Evolutionary conservation across 129 eudicot species (phyloP).

Genomic region (Flaveria sonorensis): DNA sequence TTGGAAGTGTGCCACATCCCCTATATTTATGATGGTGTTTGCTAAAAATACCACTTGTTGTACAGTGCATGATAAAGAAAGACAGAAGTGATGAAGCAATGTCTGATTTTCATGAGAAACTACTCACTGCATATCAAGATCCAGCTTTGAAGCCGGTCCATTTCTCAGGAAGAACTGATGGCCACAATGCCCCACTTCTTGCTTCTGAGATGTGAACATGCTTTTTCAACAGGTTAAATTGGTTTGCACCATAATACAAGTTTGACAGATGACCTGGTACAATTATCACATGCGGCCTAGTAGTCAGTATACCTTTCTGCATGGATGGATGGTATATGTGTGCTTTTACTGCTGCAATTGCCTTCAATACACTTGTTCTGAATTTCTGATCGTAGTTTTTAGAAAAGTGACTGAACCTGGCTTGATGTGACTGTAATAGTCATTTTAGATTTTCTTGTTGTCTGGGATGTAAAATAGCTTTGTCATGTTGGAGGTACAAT

Average conservation of each 20-base stretch:
- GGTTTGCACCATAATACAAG: background rate
- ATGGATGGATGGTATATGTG: conserved; percentile 20
- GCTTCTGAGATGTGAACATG: conserved; percentile 37
- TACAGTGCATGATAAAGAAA: conserved; percentile 85
- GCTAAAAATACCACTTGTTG: conserved; percentile 20
- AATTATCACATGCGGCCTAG: conserved; percentile 7
- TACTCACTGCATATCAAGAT: conserved; percentile 78
- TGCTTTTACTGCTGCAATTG: conserved; percentile 14
- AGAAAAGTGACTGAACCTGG: conserved; percentile 3
- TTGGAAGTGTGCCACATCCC: background rate
- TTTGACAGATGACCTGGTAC: conserved; percentile 19
- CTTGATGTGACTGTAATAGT: conserved; percentile 6
- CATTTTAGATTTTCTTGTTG: conserved; percentile 17
- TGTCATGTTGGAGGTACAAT: conserved; percentile 25
- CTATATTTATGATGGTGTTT: background rate
- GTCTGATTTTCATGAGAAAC: conserved; percentile 59
- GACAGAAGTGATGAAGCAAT: conserved; percentile 61
- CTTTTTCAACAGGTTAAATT: conserved; percentile 21
- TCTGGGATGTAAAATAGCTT: conserved; percentile 26
- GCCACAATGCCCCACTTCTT: conserved; percentile 69
- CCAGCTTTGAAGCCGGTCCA: conserved; percentile 63
- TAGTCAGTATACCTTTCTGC: conserved; percentile 25
- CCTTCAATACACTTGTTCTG: background rate
- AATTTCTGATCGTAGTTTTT: conserved; percentile 6
- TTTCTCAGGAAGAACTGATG: conserved; percentile 43